Evolutionary conservation across 441 rosid species (phyloP), one percentile per base, ranked within the genome.

Genomic region (Jatropha podagrica): DNA sequence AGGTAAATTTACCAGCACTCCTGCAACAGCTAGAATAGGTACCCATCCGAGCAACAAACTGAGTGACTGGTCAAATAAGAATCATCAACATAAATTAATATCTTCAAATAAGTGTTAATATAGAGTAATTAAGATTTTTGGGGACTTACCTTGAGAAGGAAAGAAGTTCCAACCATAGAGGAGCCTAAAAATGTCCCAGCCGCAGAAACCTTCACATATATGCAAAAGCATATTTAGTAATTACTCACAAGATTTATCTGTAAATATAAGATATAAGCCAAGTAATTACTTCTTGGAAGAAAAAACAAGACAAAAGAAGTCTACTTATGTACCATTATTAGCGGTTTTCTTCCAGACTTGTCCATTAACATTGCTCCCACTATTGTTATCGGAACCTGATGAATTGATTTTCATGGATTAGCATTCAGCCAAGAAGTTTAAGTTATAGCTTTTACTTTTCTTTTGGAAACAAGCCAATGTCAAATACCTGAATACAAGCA

Each of bases 271-370:
- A 40, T 42, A 27, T 44, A 46, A 67, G 15, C 18, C 9, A n/a
- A 26, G 58, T 17, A 15, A 52, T 18, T 17, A 48, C 52, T 48
- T 48, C 32, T 0, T 32, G 32, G 32, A 32, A 32, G 32, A 32
- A 32, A 32, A 32, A 32, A 32, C 1, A 32, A 15, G 12, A 48
- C 10, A 48, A 48, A 13, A 48, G 10, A 48, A 48, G 51, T 13
- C 11, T 54, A 54, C n/a, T 54, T 23, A 68, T 44, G 52, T 85
- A 94, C 99, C 99, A 95, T 89, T 11, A 90, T 87, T 18, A 95
- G 88, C 65, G 96, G 97, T 44, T 94, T 85, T 87, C 99, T 91
- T 80, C 98, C 99, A 60, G 88, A 82, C 73, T 76, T 93, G 82
- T 95, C 99, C 76, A 91, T 87, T 77, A 91, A 75, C 49, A 90